Base-by-base conservation (phyloP, 345 rosid genomes). In the Lagerstroemia speciosa region DNA sequence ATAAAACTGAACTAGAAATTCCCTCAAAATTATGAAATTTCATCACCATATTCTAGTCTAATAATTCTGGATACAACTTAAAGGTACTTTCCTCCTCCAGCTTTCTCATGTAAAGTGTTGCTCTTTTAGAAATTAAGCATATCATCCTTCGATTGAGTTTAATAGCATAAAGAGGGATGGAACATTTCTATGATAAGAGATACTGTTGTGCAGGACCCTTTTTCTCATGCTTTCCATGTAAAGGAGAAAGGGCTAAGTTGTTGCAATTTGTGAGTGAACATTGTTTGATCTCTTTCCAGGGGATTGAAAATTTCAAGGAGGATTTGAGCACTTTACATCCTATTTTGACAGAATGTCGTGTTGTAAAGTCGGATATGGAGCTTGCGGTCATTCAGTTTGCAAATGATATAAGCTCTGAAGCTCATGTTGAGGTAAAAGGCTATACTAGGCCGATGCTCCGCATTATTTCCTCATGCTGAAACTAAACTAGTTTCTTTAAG, bases 391-490 rank as follows among this genome's bases (percentile, higher is more conserved):
- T 93, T 79, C 93, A 93, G 72, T 90, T 90, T 89, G 98, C 97
- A 55, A 90, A 90, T 78, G 93, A 87, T 72, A 93, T 93, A 73
- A 93, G 98, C 78, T 93, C 98, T 33, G 98, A 93, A 81, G 98
- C 97, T 76, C 98, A 90, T 74, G 78, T 90, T 31, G 87, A 93
- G 98, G 98, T 92, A 72, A 68, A 29, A 9, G 27, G 65, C 66
- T 66, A 26, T 24, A 31, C 11, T 57, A 36, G 6, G 61, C 45
- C 57, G 12, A 38, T 64, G 5, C 12, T 52, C 41, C 29, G 5
- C 2, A 60, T 32, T 61, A 33, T 16, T 31, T 22, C 14, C 27
- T 16, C 31, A 40, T 41, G 33, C 60, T 69, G 26, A 38, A 27
- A 55, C 30, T 67, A 26, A 29, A 67, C 29, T 67, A 53, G 20